Base-by-base conservation (phyloP, 2,329 filamentous ascomycete genomes). In the Mycogone perniciosa region DNA sequence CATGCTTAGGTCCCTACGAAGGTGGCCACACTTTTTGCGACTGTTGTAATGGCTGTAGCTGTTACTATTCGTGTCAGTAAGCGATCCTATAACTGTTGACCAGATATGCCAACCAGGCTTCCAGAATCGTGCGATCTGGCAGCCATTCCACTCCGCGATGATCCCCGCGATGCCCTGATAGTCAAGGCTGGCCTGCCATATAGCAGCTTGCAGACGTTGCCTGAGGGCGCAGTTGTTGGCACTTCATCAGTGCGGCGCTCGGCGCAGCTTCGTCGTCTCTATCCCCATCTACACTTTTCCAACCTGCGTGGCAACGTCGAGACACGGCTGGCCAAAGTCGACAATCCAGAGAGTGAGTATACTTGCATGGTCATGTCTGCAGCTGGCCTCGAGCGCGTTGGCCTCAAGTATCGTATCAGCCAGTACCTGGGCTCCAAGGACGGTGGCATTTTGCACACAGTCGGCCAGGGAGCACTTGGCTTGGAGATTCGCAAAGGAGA, bases 331-430 rank as follows among this genome's bases (percentile, higher is more conserved):
- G 44, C 44, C 26, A 51, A 51, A n/a, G 37, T 51, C 1, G 44
- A 51, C 38, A 42, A 41, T 5, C 44, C 37, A 3, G 44, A 51
- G 7, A 47, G 49, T 31, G 44, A 47, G 37, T 51, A 47, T 31
- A 48, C 49, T 1, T 47, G 44, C 31, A 51, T 51, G 44, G 48
- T 51, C 31, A 48, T 51, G 49, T 47, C 49, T n/a, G 44, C 49
- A 1, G 44, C 44, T 4, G 49, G 49, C 10, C 49, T 51, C 9
- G 35, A 47, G 38, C 49, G 49, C 9, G 20, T 51, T 31, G 44
- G 44, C 13, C 44, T 51, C 44, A 37, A 48, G 38, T 37, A 51
- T 11, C 49, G 49, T 37, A 51, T 51, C 39, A 51, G 13, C 29
- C 44, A 51, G 49, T 48, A 48, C n/a, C n/a, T 51, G 7, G 44